These are phyloP conservation scores for Termitomyces bulborhizus DNA, from an alignment of 768 basidiomycete species.

Conservation along the genomic window DNA sequence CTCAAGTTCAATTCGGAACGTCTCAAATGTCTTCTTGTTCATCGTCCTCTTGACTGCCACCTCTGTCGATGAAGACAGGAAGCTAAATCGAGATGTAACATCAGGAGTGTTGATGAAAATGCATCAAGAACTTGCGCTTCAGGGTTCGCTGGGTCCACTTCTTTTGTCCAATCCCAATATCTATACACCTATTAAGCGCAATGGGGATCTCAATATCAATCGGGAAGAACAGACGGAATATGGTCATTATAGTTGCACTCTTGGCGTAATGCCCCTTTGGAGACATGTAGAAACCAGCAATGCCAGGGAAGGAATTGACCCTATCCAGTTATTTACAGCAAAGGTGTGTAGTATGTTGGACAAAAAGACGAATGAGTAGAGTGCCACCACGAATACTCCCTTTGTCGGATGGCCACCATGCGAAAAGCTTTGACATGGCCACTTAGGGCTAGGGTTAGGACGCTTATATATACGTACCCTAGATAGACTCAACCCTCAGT, in stretches of 20 bases:
- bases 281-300: constrained; percentile 19
- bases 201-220: neutral
- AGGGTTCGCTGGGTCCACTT: constrained; percentile 18
- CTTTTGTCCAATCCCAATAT: constrained; percentile 36
- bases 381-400: too few relatives aligned
- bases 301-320: constrained; percentile 28
- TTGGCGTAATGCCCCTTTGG: constrained; percentile 17
- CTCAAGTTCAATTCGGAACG: constrained; percentile 30
- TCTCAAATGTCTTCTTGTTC: constrained; percentile 21
- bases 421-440: too few relatives aligned
- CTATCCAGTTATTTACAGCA: too few relatives aligned
- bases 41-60: constrained; percentile 15
- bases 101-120: neutral
- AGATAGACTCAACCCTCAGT: too few relatives aligned
- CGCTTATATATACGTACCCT: too few relatives aligned
- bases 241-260: constrained; percentile 22
- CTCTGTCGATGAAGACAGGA: too few relatives aligned
- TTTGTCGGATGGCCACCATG: too few relatives aligned
- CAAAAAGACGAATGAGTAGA: too few relatives aligned
- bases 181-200: constrained; percentile 9
- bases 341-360: too few relatives aligned
- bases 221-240: constrained; percentile 14
- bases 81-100: constrained; percentile 14
- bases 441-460: too few relatives aligned
- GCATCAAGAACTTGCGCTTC: constrained; percentile 13